Evolutionary conservation across 139 green algal genomes (phyloP).

Genomic region (Chlamydomonas sp.): DNA sequence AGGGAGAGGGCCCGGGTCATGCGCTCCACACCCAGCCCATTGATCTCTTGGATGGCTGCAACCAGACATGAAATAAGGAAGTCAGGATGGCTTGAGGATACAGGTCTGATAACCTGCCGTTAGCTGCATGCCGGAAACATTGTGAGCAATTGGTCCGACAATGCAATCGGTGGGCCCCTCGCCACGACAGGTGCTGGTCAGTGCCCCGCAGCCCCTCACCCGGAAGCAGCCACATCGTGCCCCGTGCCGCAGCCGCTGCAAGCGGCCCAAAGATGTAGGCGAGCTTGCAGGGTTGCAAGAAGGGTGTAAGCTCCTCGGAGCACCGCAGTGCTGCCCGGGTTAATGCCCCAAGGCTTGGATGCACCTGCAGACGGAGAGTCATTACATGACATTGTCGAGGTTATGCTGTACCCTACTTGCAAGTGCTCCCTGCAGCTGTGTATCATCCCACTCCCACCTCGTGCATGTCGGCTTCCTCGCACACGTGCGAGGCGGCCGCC

Average conservation of each 20-base stretch:
- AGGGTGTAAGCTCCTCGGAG: conserved; percentile 23
- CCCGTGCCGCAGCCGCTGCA: conserved; percentile 52
- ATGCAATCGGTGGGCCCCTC: too few species aligned
- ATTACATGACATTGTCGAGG: background rate
- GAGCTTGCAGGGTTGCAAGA: conserved; percentile 24
- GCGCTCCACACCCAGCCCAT: conserved; percentile 64
- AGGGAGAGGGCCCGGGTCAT: conserved; percentile 66
- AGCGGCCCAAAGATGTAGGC: conserved; percentile 71
- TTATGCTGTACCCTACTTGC: too few species aligned
- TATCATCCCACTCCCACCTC: conserved; percentile 42
- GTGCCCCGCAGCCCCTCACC: background rate
- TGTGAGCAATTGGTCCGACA: too few species aligned
- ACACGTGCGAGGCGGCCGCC: conserved; percentile 55
- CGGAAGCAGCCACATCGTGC: conserved; percentile 70
- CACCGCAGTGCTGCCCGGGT: background rate
- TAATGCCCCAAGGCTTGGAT: conserved; percentile 16
- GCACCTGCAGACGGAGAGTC: background rate
- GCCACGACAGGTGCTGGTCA: too few species aligned
- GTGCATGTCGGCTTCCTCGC: conserved; percentile 58
- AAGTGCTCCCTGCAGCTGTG: too few species aligned
- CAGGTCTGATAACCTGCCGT: too few species aligned
- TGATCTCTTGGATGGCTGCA: conserved; percentile 62
- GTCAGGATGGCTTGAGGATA: too few species aligned
- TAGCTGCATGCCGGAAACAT: too few species aligned
- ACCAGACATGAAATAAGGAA: too few species aligned